Conservation (phyloP, 495 filamentous ascomycete species). For the Pseudomonodictys pantanalensis region DNA sequence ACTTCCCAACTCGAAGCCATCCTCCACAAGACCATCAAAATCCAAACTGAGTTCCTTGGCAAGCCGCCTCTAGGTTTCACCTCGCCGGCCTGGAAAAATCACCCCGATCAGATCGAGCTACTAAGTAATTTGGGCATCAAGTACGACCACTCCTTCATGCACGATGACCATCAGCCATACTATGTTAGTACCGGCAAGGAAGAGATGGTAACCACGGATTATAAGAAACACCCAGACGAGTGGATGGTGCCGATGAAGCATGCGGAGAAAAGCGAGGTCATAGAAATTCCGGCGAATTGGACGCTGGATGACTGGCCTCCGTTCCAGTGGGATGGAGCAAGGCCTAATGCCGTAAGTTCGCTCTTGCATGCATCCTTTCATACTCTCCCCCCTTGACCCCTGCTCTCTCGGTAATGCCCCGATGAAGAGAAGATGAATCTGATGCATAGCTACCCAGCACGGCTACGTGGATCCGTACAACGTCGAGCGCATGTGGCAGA, state of each 20-base stretch:
- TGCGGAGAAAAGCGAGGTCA: slow-evolving; percentile 39
- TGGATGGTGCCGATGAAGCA: slow-evolving; percentile 49
- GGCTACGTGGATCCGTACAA: slow-evolving; percentile 53
- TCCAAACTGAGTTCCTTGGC: slow-evolving; percentile 30
- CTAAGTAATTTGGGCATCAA: slow-evolving; percentile 24
- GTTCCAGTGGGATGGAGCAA: slow-evolving; percentile 26
- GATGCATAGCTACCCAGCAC: slow-evolving; percentile 24
- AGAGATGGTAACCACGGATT: slow-evolving; percentile 41
- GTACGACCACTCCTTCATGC: slow-evolving; percentile 48
- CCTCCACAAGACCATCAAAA: slow-evolving; percentile 29
- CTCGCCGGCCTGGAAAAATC: slow-evolving; percentile 40
- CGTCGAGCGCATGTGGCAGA: slow-evolving; percentile 41
- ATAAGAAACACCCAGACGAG: slow-evolving; percentile 37
- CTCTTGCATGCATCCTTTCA: background rate
- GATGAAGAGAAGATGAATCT: slow-evolving; percentile 32
- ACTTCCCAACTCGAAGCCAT: slow-evolving; percentile 32
- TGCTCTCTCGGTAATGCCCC: slow-evolving; percentile 42
- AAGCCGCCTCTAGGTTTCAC: slow-evolving; percentile 36
- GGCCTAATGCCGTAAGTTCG: slow-evolving; percentile 2
- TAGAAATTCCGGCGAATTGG: slow-evolving; percentile 53
- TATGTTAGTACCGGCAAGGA: slow-evolving; percentile 41
- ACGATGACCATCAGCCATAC: slow-evolving; percentile 51
- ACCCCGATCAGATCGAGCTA: slow-evolving; percentile 42
- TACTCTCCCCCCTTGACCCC: background rate
- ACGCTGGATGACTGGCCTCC: slow-evolving; percentile 51